A percentile compares a stretch with the other conserved stretches of the same genome.
phyloP scores from a whole-genome alignment of 148 eudicot genomes.

The Rhododendron molle region DNA sequence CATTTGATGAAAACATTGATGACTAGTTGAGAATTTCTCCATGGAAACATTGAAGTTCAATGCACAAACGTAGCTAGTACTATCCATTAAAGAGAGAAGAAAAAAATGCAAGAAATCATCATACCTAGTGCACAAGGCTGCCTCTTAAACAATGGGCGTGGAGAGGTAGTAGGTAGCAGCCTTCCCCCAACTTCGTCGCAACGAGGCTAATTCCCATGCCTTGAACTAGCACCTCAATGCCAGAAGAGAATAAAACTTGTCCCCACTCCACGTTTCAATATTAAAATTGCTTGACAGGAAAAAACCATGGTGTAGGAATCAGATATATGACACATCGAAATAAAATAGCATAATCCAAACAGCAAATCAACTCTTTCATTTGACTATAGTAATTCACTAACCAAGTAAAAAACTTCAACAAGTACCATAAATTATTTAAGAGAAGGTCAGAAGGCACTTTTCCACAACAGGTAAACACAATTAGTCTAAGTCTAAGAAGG shows the following conservation, averaged over 20 bases:
- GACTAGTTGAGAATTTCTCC: background rate
- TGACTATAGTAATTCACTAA: background rate
- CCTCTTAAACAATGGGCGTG: background rate
- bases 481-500: slow-evolving; percentile 17
- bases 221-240: background rate
- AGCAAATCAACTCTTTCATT: background rate
- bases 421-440: background rate
- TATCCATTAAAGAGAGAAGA: background rate
- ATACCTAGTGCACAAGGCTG: background rate
- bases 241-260: background rate
- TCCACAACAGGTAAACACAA: background rate
- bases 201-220: background rate
- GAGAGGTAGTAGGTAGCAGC: background rate
- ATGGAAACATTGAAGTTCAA: background rate
- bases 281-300: background rate
- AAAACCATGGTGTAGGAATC: background rate
- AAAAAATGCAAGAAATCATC: background rate
- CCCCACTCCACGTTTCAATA: background rate
- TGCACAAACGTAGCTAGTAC: background rate
- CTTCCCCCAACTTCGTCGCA: background rate
- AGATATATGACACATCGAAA: background rate
- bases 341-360: background rate
- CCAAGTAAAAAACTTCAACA: background rate
- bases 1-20: background rate
- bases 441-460: slow-evolving; percentile 1